Evolutionary conservation across 2,329 filamentous ascomycete species (phyloP).

Genomic region (Pseudogymnoascus sp.): DNA sequence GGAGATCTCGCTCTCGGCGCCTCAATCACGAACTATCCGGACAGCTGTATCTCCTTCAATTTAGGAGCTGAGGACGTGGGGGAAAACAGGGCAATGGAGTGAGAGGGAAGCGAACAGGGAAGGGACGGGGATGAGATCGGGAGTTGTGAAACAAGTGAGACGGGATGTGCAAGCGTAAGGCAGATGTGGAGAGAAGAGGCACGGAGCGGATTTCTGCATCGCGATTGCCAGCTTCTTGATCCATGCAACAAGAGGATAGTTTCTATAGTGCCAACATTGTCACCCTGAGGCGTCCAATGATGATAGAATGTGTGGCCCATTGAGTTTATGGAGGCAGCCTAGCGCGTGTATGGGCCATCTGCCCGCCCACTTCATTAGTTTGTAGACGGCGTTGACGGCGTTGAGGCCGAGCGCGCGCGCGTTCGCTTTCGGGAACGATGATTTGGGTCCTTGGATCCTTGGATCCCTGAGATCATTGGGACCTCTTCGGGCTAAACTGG

Average conservation of each 20-base stretch:
- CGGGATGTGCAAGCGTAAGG: neutral
- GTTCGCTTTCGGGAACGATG: neutral
- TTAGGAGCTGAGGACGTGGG: neutral
- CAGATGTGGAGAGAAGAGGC: neutral
- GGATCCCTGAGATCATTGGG: neutral
- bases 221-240: neutral
- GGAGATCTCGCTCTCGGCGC: neutral
- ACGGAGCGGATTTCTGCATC: neutral
- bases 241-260: neutral
- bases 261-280: neutral
- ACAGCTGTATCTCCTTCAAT: neutral
- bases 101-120: neutral
- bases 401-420: conserved; percentile 5
- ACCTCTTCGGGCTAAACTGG: neutral
- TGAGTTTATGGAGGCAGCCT: neutral
- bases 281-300: conserved; percentile 1
- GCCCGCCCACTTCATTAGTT: neutral
- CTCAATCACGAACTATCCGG: neutral
- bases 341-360: neutral
- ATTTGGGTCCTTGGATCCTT: neutral
- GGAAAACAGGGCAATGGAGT: neutral
- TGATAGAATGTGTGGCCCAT: neutral
- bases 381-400: neutral
- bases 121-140: neutral
- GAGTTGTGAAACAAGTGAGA: conserved; percentile 7